Evolutionary conservation across 768 basidiomycete species (phyloP), one percentile per base, ranked within the genome.

Genomic region (Crepidotus variabilis): DNA sequence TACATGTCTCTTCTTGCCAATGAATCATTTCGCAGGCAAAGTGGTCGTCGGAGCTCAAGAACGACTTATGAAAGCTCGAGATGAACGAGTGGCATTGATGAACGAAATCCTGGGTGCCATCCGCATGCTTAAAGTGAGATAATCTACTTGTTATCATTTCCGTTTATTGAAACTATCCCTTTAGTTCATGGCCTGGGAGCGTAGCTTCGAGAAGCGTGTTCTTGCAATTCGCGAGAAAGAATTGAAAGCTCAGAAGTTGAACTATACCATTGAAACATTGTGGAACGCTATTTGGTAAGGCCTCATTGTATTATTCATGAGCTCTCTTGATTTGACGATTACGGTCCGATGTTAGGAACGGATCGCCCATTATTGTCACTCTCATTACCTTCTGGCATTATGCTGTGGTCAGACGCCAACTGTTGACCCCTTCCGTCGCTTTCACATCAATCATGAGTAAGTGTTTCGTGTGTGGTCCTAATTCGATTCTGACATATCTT

Each of bases 121-220:
- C 56, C 81, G 92, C 28, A 95, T 95, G 92, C 83, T 95, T 62
- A 95, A 96, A 64, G 78, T 78, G 36, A 23, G 50, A 50, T 22
- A 13, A 51, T 35, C 36, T 67, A 50, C 45, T 20, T 49, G 22
- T 24, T 16, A n/a, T 4, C 20, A 1, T 33, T 34, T 14, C 47
- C 52, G 55, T 52, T 53, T 50, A 4, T 34, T 56, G 2, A 59
- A 2, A 14, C 52, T 21, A 10, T 33, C 21, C 20, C 39, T 21
- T 18, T 63, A 88, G 86, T 97, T 95, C 71, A 95, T 96, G 92
- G 94, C 92, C 14, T 82, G 80, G 94, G 94, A 97, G 69, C 85
- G 94, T 22, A 92, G 84, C 66, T 95, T 95, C 62, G 94, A 96
- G 71, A 76, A 78, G 21, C 79, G 78, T 9, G 85, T 94, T 0